phyloP scores from a whole-genome alignment of 176 grass and related monocot species.

The Thalia dealbata region DNA sequence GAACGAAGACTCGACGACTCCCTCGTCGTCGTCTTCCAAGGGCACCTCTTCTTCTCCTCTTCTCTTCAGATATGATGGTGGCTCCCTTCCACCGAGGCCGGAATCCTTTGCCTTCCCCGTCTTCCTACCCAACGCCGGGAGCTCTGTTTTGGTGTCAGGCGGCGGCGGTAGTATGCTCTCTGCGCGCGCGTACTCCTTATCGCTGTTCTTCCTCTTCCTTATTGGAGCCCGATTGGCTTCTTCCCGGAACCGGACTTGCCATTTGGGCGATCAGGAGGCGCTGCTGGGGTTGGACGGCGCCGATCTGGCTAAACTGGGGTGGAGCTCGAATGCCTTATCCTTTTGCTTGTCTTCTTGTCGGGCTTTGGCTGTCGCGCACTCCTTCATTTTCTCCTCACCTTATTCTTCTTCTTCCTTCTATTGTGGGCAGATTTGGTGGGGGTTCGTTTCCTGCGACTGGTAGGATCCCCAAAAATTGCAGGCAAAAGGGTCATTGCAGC shows the following conservation, averaged over 20 bases:
- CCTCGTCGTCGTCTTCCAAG: too few relatives aligned
- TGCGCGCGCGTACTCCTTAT: background rate
- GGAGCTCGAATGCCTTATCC: slow-evolving; percentile 26
- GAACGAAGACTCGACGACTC: too few relatives aligned
- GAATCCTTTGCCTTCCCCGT: background rate
- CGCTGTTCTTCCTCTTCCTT: background rate
- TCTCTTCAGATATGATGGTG: too few relatives aligned
- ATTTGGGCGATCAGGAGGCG: slow-evolving; percentile 37
- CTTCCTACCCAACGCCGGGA: background rate
- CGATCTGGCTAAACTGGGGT: slow-evolving; percentile 35
- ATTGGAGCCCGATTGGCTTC: background rate
- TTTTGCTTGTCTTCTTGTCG: too few relatives aligned
- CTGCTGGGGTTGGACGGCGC: slow-evolving; percentile 38
- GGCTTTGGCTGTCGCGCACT: too few relatives aligned
- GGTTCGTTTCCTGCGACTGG: background rate
- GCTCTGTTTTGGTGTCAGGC: background rate
- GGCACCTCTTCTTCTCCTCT: too few relatives aligned
- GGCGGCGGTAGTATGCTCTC: background rate
- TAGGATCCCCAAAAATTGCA: background rate
- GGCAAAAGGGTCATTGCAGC: background rate
- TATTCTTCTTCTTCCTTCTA: background rate
- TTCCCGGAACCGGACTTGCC: slow-evolving; percentile 40
- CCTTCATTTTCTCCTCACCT: background rate
- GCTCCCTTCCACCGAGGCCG: too few relatives aligned
- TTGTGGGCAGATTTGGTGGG: background rate